phyloP scores from a whole-genome alignment of 192 early-diverging fungal species.

The Mortierella claussenii region DNA sequence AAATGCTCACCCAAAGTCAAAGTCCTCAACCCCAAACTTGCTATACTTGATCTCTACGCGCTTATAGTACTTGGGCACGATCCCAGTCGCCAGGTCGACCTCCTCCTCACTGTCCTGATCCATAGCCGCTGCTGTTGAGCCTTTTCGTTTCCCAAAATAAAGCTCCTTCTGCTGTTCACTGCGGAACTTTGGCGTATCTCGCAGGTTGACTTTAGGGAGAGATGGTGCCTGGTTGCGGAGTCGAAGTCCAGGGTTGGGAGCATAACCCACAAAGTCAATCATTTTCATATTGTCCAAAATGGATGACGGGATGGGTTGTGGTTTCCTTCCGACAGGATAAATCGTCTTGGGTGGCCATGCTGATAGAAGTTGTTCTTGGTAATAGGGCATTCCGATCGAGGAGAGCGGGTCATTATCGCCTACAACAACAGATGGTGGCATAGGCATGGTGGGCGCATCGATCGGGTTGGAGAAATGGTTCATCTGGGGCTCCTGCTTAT shows the following conservation, averaged over 20 bases:
- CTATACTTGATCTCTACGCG: slow-evolving; percentile 90
- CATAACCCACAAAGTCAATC: slow-evolving; percentile 94
- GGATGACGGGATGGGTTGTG: slow-evolving; percentile 78
- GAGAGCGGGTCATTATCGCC: slow-evolving; percentile 76
- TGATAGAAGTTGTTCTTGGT: slow-evolving; percentile 79
- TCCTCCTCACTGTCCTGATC: slow-evolving; percentile 54
- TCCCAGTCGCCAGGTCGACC: slow-evolving; percentile 51
- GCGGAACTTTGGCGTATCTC: slow-evolving; percentile 79
- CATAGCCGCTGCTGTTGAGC: slow-evolving; percentile 22
- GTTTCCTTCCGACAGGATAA: slow-evolving; percentile 81
- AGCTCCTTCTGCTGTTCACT: slow-evolving; percentile 83
- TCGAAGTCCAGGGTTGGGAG: slow-evolving; percentile 82
- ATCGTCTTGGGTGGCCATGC: slow-evolving; percentile 73
- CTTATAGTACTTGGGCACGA: slow-evolving; percentile 76
- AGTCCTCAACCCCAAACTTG: slow-evolving; percentile 97
- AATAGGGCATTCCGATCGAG: slow-evolving; percentile 82
- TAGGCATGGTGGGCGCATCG: slow-evolving; percentile 61
- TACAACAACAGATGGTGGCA: slow-evolving; percentile 58
- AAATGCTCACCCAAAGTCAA: slow-evolving; percentile 93
- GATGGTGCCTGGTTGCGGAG: slow-evolving; percentile 80
- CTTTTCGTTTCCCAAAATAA: slow-evolving; percentile 59
- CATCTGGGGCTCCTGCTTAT: slow-evolving; percentile 69
- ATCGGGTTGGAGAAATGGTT: slow-evolving; percentile 71
- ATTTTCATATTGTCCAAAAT: slow-evolving; percentile 84
- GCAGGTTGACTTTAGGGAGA: slow-evolving; percentile 52